Evolutionary conservation across 2,329 filamentous ascomycete genomes (phyloP).

Genomic region (Fusarium gaditjirri): DNA sequence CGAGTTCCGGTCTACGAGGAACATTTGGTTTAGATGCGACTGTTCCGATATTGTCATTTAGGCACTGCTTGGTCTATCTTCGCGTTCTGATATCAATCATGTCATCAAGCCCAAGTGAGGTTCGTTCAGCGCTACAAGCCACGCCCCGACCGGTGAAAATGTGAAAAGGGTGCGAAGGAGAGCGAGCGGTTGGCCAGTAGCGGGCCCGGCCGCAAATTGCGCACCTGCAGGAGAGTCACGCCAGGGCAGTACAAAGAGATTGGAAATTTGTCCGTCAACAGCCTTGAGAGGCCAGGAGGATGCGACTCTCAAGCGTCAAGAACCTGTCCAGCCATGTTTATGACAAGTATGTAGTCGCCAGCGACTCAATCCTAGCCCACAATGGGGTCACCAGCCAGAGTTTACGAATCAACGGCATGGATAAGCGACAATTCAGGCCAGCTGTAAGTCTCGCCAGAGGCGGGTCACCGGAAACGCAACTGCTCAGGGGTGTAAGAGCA

Average conservation of each 20-base stretch:
- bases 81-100: conserved; percentile 8
- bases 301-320: conserved; percentile 5
- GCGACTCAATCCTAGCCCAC: conserved; percentile 21
- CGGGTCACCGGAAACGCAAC: conserved; percentile 43
- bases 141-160: conserved; percentile 27
- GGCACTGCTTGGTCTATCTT: background rate
- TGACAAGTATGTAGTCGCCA: conserved; percentile 10
- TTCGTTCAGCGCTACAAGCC: conserved; percentile 18
- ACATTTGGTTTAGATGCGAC: background rate
- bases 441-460: conserved; percentile 30
- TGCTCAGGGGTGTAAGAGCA: conserved; percentile 23
- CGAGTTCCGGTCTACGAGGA: conserved; percentile 3
- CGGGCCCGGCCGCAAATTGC: conserved; percentile 39
- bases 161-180: conserved; percentile 22
- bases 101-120: conserved; percentile 13
- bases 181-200: conserved; percentile 18
- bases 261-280: conserved; percentile 17
- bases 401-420: conserved; percentile 43
- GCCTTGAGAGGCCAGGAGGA: conserved; percentile 14
- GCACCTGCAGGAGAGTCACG: conserved; percentile 30
- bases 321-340: conserved; percentile 5
- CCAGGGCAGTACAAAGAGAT: conserved; percentile 29
- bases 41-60: background rate
- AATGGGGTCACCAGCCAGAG: conserved; percentile 9
- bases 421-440: conserved; percentile 42